phyloP scores from a whole-genome alignment of 2,329 filamentous ascomycete genomes.

The Ophiostoma sp. region DNA sequence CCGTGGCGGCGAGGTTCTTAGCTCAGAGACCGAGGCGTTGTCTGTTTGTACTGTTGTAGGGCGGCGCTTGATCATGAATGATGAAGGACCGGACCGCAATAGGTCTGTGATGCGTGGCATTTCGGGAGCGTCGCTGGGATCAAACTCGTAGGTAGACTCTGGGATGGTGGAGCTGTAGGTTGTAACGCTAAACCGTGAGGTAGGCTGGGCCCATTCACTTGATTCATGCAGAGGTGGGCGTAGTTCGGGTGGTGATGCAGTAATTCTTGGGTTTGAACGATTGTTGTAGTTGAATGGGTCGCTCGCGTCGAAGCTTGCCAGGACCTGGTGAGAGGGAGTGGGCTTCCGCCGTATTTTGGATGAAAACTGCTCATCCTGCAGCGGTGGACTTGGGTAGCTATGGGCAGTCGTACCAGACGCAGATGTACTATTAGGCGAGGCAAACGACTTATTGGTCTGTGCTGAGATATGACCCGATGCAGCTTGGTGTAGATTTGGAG shows the following conservation, averaged over 20 bases:
- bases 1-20: conserved; percentile 17
- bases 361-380: conserved; percentile 21
- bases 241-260: conserved; percentile 17
- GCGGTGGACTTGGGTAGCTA: conserved; percentile 38
- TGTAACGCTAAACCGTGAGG: conserved; percentile 59
- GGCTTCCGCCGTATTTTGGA: conserved; percentile 24
- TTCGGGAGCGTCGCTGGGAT: conserved; percentile 21
- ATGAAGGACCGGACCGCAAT: conserved; percentile 17
- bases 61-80: conserved; percentile 15
- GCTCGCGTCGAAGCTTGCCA: conserved; percentile 26
- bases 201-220: conserved; percentile 45
- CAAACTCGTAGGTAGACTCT: conserved; percentile 31
- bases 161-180: conserved; percentile 51
- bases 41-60: conserved; percentile 3
- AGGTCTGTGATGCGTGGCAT: conserved; percentile 25
- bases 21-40: background rate
- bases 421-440: conserved; percentile 16
- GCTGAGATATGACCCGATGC: conserved; percentile 24
- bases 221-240: conserved; percentile 26
- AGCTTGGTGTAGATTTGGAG: conserved; percentile 33
- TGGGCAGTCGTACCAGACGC: conserved; percentile 24
- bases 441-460: conserved; percentile 21
- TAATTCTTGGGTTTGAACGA: conserved; percentile 13
- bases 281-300: conserved; percentile 30
- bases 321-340: conserved; percentile 19